These are phyloP conservation scores for Phylloporus scabripes DNA, from an alignment of 768 basidiomycete genomes.

Conservation along the genomic window DNA sequence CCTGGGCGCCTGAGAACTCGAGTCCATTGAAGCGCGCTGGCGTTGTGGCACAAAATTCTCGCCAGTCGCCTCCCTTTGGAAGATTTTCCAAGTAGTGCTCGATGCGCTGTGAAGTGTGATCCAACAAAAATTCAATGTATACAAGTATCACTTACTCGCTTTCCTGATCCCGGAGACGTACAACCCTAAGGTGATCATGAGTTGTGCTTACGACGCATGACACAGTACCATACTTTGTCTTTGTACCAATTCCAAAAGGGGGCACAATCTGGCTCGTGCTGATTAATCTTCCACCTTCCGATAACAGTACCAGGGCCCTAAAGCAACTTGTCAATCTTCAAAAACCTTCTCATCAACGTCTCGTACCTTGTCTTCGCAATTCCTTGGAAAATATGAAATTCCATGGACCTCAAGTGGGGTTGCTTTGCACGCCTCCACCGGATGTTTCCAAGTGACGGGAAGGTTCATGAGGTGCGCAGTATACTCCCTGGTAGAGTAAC, in stretches of 20 bases:
- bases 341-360: neutral
- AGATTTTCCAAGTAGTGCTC: constrained; percentile 29
- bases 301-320: constrained; percentile 17
- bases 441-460: constrained; percentile 18
- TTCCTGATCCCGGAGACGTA: constrained; percentile 18
- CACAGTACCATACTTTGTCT: constrained; percentile 21
- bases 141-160: constrained; percentile 13
- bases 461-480: constrained; percentile 26
- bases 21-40: constrained; percentile 23
- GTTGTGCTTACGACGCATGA: too few relatives aligned
- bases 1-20: constrained; percentile 20
- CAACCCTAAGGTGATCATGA: constrained; percentile 15
- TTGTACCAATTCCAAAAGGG: constrained; percentile 26
- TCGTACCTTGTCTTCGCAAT: constrained; percentile 19
- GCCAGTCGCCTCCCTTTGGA: constrained; percentile 25
- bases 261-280: constrained; percentile 26
- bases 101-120: constrained; percentile 15
- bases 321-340: neutral
- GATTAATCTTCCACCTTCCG: constrained; percentile 25
- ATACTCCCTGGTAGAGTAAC: constrained; percentile 26
- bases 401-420: constrained; percentile 24
- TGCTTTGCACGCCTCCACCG: constrained; percentile 24
- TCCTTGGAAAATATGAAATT: constrained; percentile 11
- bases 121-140: neutral
- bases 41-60: constrained; percentile 31